A percentile compares a stretch with the other conserved stretches of the same genome.
These are phyloP conservation scores for Xeromyces bisporus DNA, from an alignment of 495 filamentous ascomycete genomes.

Conservation along the genomic window DNA sequence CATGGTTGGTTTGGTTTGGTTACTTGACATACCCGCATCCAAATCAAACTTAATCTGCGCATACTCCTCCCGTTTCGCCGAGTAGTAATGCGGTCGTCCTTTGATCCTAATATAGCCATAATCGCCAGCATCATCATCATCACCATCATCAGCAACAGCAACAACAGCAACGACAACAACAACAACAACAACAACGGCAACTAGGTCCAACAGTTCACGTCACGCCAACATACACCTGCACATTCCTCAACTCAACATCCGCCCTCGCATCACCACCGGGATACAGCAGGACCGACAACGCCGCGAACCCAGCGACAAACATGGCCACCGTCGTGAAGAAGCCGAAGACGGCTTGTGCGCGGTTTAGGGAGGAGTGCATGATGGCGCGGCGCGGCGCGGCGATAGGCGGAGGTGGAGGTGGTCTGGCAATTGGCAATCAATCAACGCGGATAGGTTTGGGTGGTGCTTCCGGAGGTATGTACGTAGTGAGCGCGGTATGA, in stretches of 20 bases:
- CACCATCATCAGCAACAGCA: too few species aligned
- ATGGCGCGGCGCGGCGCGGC: slow-evolving; percentile 14
- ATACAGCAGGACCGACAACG: slow-evolving; percentile 56
- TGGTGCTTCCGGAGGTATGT: too few species aligned
- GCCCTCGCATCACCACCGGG: slow-evolving; percentile 46
- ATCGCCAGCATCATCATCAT: too few species aligned
- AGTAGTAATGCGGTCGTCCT: slow-evolving; percentile 89
- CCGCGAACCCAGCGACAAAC: slow-evolving; percentile 59
- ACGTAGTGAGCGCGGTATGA: too few species aligned
- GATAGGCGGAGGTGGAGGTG: too few species aligned
- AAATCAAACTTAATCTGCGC: slow-evolving; percentile 87
- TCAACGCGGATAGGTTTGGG: too few species aligned
- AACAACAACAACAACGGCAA: too few species aligned
- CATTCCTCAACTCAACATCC: slow-evolving; percentile 50
- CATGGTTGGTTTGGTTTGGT: not conserved
- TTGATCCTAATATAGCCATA: slow-evolving; percentile 49
- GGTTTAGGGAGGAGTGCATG: slow-evolving; percentile 79
- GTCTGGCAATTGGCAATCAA: too few species aligned
- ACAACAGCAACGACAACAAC: too few species aligned
- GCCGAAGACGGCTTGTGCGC: slow-evolving; percentile 83
- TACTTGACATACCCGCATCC: slow-evolving; percentile 39
- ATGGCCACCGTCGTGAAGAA: slow-evolving; percentile 95
- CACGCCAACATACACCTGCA: slow-evolving; percentile 70
- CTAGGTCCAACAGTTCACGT: too few species aligned
- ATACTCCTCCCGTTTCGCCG: slow-evolving; percentile 80